These are phyloP conservation scores for Colletotrichum sp. DNA, from an alignment of 2,329 filamentous ascomycete genomes.

Conservation along the genomic window DNA sequence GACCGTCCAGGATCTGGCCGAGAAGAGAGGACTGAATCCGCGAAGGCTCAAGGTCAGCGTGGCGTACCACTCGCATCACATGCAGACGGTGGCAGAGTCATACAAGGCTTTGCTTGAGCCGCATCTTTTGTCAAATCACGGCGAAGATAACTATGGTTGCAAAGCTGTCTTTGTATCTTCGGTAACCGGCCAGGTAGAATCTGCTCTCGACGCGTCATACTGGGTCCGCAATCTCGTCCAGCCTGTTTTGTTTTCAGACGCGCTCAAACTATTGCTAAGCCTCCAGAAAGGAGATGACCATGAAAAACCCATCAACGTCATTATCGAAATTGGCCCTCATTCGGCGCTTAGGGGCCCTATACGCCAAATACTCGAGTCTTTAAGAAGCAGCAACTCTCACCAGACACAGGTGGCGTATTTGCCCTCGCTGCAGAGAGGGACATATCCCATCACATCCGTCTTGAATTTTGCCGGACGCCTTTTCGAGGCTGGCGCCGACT, in stretches of 20 bases:
- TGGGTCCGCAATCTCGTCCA: slow-evolving; percentile 48
- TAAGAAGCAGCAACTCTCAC: slow-evolving; percentile 31
- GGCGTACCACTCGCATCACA: slow-evolving; percentile 5
- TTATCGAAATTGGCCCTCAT: slow-evolving; percentile 55
- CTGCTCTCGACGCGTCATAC: slow-evolving; percentile 29
- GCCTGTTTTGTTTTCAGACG: slow-evolving; percentile 48
- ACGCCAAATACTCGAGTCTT: slow-evolving; percentile 51
- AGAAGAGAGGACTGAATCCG: slow-evolving; percentile 23
- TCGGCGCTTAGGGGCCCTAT: slow-evolving; percentile 53
- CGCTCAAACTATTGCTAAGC: slow-evolving; percentile 36
- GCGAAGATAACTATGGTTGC: background rate
- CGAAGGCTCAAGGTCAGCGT: background rate
- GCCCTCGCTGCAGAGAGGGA: slow-evolving; percentile 41
- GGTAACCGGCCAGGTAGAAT: background rate
- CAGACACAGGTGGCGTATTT: slow-evolving; percentile 29
- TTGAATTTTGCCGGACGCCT: slow-evolving; percentile 40
- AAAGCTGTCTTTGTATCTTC: background rate
- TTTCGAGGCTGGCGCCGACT: background rate
- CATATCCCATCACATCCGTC: slow-evolving; percentile 48
- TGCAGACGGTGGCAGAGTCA: background rate
- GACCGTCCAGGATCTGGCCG: slow-evolving; percentile 29
- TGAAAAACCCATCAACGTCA: slow-evolving; percentile 27
- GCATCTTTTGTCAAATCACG: background rate
- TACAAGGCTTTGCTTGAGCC: background rate
- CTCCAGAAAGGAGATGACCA: background rate